These are phyloP conservation scores for Prunus mira DNA, from an alignment of 306 rosid genomes.

Conservation along the genomic window DNA sequence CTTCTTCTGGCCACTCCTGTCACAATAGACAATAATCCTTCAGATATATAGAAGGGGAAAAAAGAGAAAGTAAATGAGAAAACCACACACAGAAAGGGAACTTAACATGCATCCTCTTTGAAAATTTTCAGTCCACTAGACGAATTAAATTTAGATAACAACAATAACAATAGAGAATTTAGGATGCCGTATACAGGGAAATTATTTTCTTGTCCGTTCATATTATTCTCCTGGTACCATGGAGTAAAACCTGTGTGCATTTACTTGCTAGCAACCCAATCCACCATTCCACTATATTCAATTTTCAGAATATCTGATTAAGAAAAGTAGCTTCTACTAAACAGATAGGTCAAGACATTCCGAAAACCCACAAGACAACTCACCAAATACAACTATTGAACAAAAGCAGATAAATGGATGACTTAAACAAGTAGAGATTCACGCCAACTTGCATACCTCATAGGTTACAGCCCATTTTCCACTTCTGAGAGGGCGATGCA, in stretches of 20 bases:
- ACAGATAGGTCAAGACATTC: neutral
- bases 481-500: constrained; percentile 89
- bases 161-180: neutral
- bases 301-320: neutral
- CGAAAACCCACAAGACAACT: neutral
- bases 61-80: neutral
- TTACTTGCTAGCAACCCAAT: constrained; percentile 3
- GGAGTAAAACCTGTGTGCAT: neutral
- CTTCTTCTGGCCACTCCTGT: constrained; percentile 97
- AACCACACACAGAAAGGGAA: neutral
- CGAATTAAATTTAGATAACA: neutral
- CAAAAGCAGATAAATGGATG: neutral
- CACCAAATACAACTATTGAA: neutral
- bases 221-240: neutral
- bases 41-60: constrained; percentile 3
- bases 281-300: neutral
- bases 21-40: constrained; percentile 22
- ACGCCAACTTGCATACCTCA: constrained; percentile 51
- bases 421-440: neutral
- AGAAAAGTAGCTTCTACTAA: neutral
- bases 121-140: neutral
- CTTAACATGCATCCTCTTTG: neutral
- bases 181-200: neutral
- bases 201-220: neutral
- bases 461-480: constrained; percentile 97